These are phyloP conservation scores for Fusarium sp. DNA, from an alignment of 2,329 filamentous ascomycete genomes.

Conservation along the genomic window DNA sequence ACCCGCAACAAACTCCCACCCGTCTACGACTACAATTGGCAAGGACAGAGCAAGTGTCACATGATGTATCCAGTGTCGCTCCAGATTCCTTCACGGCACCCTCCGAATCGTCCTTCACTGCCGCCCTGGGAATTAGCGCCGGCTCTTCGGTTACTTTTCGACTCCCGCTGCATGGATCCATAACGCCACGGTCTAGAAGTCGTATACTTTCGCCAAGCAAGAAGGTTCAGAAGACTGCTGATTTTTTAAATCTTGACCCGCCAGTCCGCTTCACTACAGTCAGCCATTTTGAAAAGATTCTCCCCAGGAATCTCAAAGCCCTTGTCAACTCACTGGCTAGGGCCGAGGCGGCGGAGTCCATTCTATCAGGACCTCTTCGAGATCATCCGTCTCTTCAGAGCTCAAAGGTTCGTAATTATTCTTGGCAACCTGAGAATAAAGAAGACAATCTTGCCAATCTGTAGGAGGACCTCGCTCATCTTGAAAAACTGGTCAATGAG, in stretches of 20 bases:
- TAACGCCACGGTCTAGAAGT: not conserved
- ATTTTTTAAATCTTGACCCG: constrained; percentile 7
- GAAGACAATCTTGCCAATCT: not conserved
- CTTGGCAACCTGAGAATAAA: not conserved
- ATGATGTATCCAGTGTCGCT: too few relatives aligned
- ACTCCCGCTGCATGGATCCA: not conserved
- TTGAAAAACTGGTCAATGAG: constrained; percentile 12
- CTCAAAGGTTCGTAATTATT: not conserved
- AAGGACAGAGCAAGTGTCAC: too few relatives aligned
- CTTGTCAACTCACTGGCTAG: constrained; percentile 2
- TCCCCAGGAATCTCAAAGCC: not conserved
- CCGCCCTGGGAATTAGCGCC: not conserved
- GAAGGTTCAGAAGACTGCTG: constrained; percentile 8
- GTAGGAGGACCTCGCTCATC: not conserved
- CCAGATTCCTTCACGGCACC: too few relatives aligned
- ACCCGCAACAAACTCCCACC: too few relatives aligned
- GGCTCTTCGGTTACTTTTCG: constrained; percentile 1
- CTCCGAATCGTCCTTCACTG: constrained; percentile 1
- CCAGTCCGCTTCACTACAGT: constrained; percentile 12
- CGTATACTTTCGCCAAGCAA: constrained; percentile 8
- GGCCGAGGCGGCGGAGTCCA: constrained; percentile 10
- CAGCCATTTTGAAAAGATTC: not conserved
- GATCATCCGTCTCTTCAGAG: not conserved
- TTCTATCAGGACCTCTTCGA: constrained; percentile 15
- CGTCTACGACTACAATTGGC: too few relatives aligned